Percentiles rank a stretch among this genome's conserved stretches.
These are phyloP conservation scores for Pinus tabuliformis DNA, from an alignment of 75 land plant genomes.

Conservation along the genomic window DNA sequence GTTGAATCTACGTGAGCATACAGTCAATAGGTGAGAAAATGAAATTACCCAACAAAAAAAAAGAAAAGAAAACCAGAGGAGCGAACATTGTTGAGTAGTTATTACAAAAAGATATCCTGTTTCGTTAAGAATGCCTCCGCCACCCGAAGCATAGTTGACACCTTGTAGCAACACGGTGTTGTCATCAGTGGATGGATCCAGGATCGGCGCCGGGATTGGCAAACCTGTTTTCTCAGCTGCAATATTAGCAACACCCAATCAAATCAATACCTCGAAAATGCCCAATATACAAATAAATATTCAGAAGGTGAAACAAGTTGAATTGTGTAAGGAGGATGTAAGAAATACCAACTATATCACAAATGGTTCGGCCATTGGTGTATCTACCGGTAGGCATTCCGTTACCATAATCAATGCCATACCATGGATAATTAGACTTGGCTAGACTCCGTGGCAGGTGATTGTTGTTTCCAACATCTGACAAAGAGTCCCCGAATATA, in stretches of 20 bases:
- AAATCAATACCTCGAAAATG: neutral
- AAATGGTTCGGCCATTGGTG: no score
- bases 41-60: neutral
- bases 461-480: no score
- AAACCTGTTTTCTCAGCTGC: slow-evolving; percentile 15
- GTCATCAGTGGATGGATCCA: slow-evolving; percentile 15
- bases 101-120: slow-evolving; percentile 37
- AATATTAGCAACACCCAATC: neutral
- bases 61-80: neutral
- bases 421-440: no score
- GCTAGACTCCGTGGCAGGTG: no score
- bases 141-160: no score
- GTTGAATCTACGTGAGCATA: no score
- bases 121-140: slow-evolving; percentile 44
- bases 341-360: neutral
- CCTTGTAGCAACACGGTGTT: neutral
- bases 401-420: no score
- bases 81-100: neutral
- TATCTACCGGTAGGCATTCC: no score
- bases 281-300: neutral
- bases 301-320: neutral
- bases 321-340: neutral
- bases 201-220: no score
- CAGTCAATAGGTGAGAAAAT: neutral
- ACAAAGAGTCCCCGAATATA: no score